Percentiles rank a stretch among this genome's conserved stretches.
These are phyloP conservation scores for Aspergillaceae sp. DNA, from an alignment of 2,329 filamentous ascomycete genomes.

Conservation along the genomic window DNA sequence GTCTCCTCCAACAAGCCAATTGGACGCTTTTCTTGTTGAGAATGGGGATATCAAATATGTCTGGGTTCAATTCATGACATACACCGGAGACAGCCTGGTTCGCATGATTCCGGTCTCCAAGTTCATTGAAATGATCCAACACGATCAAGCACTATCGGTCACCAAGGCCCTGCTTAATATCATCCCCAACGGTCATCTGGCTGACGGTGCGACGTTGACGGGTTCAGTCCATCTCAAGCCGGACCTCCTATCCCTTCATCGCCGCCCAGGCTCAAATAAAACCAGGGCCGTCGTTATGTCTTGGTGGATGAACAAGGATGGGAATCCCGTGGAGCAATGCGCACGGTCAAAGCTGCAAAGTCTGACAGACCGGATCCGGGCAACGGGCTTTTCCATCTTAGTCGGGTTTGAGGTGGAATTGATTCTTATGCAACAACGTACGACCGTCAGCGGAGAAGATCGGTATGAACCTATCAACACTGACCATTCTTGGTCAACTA, in stretches of 20 bases:
- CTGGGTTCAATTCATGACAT: slow-evolving; percentile 1
- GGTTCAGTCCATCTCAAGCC: neutral
- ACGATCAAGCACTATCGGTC: neutral
- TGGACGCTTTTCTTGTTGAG: neutral
- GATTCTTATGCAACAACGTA: too few species aligned
- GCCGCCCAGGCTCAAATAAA: neutral
- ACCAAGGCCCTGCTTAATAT: neutral
- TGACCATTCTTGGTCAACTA: too few species aligned
- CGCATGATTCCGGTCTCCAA: neutral
- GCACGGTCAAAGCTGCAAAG: neutral
- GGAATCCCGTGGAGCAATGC: slow-evolving; percentile 2
- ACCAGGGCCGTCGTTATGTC: neutral
- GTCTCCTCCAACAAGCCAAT: too few species aligned
- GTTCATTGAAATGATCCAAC: neutral
- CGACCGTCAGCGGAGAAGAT: too few species aligned
- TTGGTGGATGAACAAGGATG: neutral
- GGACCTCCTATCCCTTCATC: neutral
- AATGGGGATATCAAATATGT: slow-evolving; percentile 1
- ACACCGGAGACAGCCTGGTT: neutral
- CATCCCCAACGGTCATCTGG: neutral
- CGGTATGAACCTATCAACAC: too few species aligned
- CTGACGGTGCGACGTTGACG: neutral
- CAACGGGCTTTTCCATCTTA: too few species aligned
- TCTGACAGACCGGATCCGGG: neutral
- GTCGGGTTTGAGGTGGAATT: too few species aligned